Conservation (phyloP, 768 basidiomycete species). For the Glaciozyma antarctica region DNA sequence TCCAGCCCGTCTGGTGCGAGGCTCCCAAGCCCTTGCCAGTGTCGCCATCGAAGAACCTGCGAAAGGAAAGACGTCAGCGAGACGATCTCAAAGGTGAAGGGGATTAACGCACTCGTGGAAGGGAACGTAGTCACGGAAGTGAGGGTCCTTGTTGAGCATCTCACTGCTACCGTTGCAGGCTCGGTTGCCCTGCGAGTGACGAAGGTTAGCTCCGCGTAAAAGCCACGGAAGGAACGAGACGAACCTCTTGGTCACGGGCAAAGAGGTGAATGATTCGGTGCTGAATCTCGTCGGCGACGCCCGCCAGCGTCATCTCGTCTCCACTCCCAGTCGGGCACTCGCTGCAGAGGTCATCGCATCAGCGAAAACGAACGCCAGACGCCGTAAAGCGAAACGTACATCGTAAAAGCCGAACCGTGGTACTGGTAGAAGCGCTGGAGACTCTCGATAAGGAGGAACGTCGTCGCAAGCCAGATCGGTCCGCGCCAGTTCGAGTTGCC, state of each 20-base stretch:
- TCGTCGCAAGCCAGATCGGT: constrained; percentile 80
- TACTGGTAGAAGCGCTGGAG: constrained; percentile 96
- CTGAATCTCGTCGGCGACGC: constrained; percentile 94
- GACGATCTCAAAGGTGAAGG: background rate
- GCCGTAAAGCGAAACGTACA: constrained; percentile 26
- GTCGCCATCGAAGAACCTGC: constrained; percentile 89
- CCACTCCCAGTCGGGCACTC: constrained; percentile 96
- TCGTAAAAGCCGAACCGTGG: constrained; percentile 81
- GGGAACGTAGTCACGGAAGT: constrained; percentile 94
- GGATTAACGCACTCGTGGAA: constrained; percentile 70
- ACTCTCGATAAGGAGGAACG: constrained; percentile 90
- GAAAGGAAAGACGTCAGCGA: background rate
- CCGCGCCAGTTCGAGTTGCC: constrained; percentile 45
- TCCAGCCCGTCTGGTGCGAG: constrained; percentile 97
- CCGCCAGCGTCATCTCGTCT: constrained; percentile 92
- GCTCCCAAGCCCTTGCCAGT: constrained; percentile 86
- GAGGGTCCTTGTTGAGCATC: constrained; percentile 78
- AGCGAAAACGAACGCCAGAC: background rate
- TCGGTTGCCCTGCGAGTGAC: constrained; percentile 54
- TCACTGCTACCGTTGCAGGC: constrained; percentile 86
- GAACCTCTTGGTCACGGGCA: constrained; percentile 59
- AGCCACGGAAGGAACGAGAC: background rate
- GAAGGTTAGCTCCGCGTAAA: background rate
- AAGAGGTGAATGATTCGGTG: constrained; percentile 99
- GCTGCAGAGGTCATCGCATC: constrained; percentile 44